phyloP scores from a whole-genome alignment of 2,329 filamentous ascomycete genomes.

The Aspergillus candidus region DNA sequence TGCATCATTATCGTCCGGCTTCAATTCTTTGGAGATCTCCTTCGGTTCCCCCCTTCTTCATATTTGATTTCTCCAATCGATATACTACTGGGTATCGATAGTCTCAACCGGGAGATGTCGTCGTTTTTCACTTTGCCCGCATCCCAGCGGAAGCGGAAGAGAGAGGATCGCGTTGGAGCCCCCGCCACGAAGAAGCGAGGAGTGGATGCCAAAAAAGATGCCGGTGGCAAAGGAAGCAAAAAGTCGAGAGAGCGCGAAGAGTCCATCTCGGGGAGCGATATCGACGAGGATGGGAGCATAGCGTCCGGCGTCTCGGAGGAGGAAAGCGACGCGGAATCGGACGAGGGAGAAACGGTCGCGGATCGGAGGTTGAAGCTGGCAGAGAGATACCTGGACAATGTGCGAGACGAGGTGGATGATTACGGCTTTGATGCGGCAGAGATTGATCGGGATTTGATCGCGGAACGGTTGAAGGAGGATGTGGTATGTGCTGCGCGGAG shows the following conservation, averaged over 20 bases:
- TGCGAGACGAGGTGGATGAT: constrained; percentile 75
- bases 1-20: not conserved
- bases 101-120: constrained; percentile 52
- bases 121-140: constrained; percentile 92
- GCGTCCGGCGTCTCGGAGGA: constrained; percentile 44
- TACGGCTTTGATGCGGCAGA: constrained; percentile 89
- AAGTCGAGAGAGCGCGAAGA: constrained; percentile 55
- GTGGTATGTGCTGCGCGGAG: constrained; percentile 47
- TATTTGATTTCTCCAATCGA: too few relatives aligned
- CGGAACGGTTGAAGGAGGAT: constrained; percentile 83
- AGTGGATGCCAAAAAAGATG: constrained; percentile 29
- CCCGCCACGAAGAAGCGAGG: constrained; percentile 43
- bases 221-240: constrained; percentile 34
- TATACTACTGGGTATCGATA: not conserved
- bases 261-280: constrained; percentile 81
- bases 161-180: constrained; percentile 45
- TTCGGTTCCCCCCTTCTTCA: too few relatives aligned
- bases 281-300: constrained; percentile 57
- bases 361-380: constrained; percentile 81
- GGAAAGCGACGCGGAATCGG: constrained; percentile 61
- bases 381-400: constrained; percentile 87
- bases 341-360: constrained; percentile 75
- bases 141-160: constrained; percentile 85
- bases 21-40: not conserved
- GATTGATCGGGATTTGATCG: constrained; percentile 86